Conservation (phyloP, 257 asterid genomes). For the Solanum phureja region DNA sequence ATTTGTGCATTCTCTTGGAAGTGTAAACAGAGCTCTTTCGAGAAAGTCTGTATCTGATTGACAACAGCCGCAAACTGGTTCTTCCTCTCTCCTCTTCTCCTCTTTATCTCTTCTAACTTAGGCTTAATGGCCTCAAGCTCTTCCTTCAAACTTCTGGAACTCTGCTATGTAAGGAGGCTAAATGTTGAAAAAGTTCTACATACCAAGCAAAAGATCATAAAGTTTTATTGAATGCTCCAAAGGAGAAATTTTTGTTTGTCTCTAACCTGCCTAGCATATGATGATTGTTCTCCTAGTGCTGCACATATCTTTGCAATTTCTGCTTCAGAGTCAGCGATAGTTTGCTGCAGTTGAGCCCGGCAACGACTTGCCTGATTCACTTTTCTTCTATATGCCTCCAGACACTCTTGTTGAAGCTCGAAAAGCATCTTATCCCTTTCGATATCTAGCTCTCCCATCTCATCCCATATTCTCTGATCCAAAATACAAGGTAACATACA, state of each 20-base stretch:
- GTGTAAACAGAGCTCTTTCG: conserved; percentile 47
- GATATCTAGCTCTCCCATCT: conserved; percentile 65
- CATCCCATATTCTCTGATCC: conserved; percentile 86
- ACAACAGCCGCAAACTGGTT: conserved; percentile 45
- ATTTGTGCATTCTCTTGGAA: conserved; percentile 6
- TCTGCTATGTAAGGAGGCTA: conserved; percentile 20
- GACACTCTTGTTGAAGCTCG: conserved; percentile 83
- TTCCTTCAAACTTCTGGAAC: conserved; percentile 47
- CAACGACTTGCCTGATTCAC: conserved; percentile 66
- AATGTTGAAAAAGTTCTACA: not conserved
- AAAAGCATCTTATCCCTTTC: conserved; percentile 72
- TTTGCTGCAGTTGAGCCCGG: conserved; percentile 71
- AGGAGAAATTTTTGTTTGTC: not conserved
- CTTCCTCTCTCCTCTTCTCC: conserved; percentile 54
- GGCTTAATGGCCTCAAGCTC: conserved; percentile 56
- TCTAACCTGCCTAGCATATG: conserved; percentile 42
- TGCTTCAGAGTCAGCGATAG: conserved; percentile 68
- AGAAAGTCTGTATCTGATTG: conserved; percentile 47
- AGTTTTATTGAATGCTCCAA: not conserved
- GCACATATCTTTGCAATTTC: conserved; percentile 54
- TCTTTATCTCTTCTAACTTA: conserved; percentile 53
- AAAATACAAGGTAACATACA: not conserved
- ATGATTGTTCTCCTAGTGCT: conserved; percentile 56
- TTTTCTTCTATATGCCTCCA: conserved; percentile 68
- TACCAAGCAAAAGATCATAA: not conserved